These are phyloP conservation scores for Ascochyta rabiei DNA, from an alignment of 2,329 filamentous ascomycete genomes.

Conservation along the genomic window DNA sequence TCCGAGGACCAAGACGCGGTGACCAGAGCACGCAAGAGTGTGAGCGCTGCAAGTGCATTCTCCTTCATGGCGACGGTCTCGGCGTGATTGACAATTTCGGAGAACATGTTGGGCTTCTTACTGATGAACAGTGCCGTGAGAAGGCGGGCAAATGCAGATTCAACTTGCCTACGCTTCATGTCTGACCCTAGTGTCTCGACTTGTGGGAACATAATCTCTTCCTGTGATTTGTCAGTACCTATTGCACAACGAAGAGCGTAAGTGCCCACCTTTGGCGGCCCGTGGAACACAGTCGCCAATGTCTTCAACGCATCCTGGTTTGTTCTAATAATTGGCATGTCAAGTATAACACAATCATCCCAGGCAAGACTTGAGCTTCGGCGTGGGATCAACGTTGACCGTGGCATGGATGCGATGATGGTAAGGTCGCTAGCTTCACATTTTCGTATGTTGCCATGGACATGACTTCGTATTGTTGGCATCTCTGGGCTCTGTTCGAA, in stretches of 20 bases:
- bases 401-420: slow-evolving; percentile 63
- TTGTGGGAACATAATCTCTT: slow-evolving; percentile 46
- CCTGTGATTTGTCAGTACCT: slow-evolving; percentile 16
- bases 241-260: not conserved
- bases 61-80: slow-evolving; percentile 64
- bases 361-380: slow-evolving; percentile 45
- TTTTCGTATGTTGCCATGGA: slow-evolving; percentile 58
- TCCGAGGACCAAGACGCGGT: slow-evolving; percentile 60
- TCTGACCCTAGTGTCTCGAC: slow-evolving; percentile 31
- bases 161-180: slow-evolving; percentile 48
- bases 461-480: slow-evolving; percentile 54
- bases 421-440: slow-evolving; percentile 62
- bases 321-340: slow-evolving; percentile 59
- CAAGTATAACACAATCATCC: slow-evolving; percentile 51
- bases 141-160: slow-evolving; percentile 60
- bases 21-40: slow-evolving; percentile 59
- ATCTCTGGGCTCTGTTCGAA: slow-evolving; percentile 56
- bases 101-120: slow-evolving; percentile 59
- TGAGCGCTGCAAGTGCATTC: slow-evolving; percentile 60
- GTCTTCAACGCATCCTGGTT: slow-evolving; percentile 61
- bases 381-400: slow-evolving; percentile 57
- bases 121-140: slow-evolving; percentile 62
- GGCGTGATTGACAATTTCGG: slow-evolving; percentile 59
- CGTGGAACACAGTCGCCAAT: slow-evolving; percentile 62
- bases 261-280: slow-evolving; percentile 48